Percentiles rank a stretch among this genome's conserved stretches.
These are phyloP conservation scores for Trametes sanguinea DNA, from an alignment of 768 basidiomycete species.

Conservation along the genomic window DNA sequence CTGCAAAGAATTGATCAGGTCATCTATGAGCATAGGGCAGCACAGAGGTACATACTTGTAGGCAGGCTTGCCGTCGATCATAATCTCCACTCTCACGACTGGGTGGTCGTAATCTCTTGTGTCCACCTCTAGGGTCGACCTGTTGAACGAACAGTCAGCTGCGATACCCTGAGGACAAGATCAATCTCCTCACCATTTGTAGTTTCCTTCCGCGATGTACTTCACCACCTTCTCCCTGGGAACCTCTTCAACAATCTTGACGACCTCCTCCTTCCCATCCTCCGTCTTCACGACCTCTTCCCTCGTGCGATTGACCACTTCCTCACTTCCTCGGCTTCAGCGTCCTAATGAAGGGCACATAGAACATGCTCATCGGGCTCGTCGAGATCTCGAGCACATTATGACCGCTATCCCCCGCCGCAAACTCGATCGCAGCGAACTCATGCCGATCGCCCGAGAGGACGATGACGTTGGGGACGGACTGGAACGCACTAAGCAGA, in stretches of 20 bases:
- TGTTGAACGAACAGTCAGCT: constrained; percentile 26
- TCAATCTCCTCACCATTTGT: constrained; percentile 54
- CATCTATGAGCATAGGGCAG: background rate
- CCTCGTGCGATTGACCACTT: constrained; percentile 40
- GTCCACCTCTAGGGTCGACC: constrained; percentile 72
- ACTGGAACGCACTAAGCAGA: constrained; percentile 57
- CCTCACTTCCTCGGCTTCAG: constrained; percentile 47
- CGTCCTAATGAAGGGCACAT: constrained; percentile 60
- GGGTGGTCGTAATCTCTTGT: constrained; percentile 56
- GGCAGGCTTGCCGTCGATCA: constrained; percentile 57
- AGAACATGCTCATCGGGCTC: constrained; percentile 69
- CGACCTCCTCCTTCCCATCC: constrained; percentile 27
- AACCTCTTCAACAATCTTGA: constrained; percentile 38
- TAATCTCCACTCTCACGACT: constrained; percentile 53
- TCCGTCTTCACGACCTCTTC: constrained; percentile 30
- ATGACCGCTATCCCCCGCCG: constrained; percentile 39
- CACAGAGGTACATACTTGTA: constrained; percentile 46
- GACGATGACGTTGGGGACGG: constrained; percentile 70
- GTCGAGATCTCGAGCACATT: constrained; percentile 67
- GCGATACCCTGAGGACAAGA: background rate
- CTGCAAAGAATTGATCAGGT: constrained; percentile 32
- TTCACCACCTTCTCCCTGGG: constrained; percentile 57
- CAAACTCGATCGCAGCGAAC: constrained; percentile 72
- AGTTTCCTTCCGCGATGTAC: constrained; percentile 65
- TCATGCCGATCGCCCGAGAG: constrained; percentile 79